Evolutionary conservation across 495 filamentous ascomycete genomes (phyloP).

Genomic region (Parathielavia hyrcaniae): DNA sequence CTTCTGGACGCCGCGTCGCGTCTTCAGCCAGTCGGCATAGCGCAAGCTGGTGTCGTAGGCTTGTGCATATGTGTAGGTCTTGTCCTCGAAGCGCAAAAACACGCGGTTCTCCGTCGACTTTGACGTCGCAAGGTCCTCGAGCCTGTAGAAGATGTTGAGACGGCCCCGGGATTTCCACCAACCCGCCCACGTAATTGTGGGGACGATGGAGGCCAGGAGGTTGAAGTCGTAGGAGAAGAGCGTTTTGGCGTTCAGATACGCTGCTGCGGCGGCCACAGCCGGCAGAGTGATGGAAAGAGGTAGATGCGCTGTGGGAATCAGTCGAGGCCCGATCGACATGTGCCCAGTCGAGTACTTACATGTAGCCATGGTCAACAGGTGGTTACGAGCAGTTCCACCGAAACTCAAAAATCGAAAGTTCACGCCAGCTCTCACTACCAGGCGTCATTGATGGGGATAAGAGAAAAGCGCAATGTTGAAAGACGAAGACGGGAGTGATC

Average conservation of each 20-base stretch:
- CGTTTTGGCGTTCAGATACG: constrained; percentile 75
- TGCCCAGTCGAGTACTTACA: not conserved
- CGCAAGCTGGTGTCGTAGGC: constrained; percentile 67
- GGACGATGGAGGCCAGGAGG: constrained; percentile 47
- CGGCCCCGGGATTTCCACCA: constrained; percentile 50
- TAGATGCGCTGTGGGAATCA: constrained; percentile 26
- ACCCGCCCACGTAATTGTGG: constrained; percentile 36
- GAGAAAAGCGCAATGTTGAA: not conserved
- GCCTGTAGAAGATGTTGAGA: constrained; percentile 69
- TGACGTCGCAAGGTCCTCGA: constrained; percentile 63
- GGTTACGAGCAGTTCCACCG: not conserved
- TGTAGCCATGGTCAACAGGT: not conserved
- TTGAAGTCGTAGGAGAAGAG: constrained; percentile 59
- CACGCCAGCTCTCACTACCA: not conserved
- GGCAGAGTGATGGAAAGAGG: constrained; percentile 54
- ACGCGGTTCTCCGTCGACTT: constrained; percentile 49
- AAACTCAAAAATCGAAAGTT: not conserved
- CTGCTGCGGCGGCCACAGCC: constrained; percentile 59
- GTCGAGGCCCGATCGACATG: not conserved
- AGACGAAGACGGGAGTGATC: not conserved
- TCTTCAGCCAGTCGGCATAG: constrained; percentile 78
- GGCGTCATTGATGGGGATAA: not conserved
- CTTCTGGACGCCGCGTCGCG: constrained; percentile 58
- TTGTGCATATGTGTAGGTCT: constrained; percentile 73
- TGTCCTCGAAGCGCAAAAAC: constrained; percentile 71